A percentile compares a stretch with the other conserved stretches of the same genome.
These are phyloP conservation scores for Lachancea mirantina DNA, from an alignment of 805 yeast genomes.

Conservation along the genomic window DNA sequence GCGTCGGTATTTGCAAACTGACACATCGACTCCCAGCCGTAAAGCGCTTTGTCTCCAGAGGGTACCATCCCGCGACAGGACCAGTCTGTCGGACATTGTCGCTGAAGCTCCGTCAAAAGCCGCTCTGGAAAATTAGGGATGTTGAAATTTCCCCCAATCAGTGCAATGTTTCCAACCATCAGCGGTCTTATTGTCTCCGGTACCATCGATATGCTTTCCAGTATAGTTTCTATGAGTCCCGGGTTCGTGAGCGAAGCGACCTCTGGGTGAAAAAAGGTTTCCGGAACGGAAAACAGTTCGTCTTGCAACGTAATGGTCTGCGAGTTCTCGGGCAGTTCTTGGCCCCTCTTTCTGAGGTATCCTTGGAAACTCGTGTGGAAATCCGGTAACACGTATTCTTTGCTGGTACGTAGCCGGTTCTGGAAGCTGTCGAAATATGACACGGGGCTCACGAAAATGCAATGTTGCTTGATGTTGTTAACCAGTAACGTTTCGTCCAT, in stretches of 20 bases:
- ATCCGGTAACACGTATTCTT: constrained; percentile 83
- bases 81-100: constrained; percentile 69
- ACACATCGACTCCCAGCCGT: constrained; percentile 55
- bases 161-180: constrained; percentile 67
- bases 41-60: constrained; percentile 36
- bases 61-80: constrained; percentile 40
- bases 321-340: constrained; percentile 38
- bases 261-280: constrained; percentile 78
- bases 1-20: constrained; percentile 35
- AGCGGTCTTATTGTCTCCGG: constrained; percentile 73
- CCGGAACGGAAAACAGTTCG: constrained; percentile 86
- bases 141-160: constrained; percentile 78
- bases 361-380: constrained; percentile 76
- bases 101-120: constrained; percentile 51
- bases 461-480: constrained; percentile 74
- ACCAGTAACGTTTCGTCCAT: constrained; percentile 83
- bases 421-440: constrained; percentile 32
- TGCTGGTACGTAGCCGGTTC: constrained; percentile 29
- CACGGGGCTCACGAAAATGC: constrained; percentile 41
- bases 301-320: constrained; percentile 68
- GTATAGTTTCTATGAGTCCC: constrained; percentile 65
- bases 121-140: constrained; percentile 62
- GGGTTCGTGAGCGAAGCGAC: constrained; percentile 70
- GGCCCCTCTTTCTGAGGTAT: constrained; percentile 41
- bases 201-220: constrained; percentile 58